Evolutionary conservation across 108 stramenopile genomes (phyloP), one percentile per base, ranked within the genome.

Genomic region (Nitzschia putrida): DNA sequence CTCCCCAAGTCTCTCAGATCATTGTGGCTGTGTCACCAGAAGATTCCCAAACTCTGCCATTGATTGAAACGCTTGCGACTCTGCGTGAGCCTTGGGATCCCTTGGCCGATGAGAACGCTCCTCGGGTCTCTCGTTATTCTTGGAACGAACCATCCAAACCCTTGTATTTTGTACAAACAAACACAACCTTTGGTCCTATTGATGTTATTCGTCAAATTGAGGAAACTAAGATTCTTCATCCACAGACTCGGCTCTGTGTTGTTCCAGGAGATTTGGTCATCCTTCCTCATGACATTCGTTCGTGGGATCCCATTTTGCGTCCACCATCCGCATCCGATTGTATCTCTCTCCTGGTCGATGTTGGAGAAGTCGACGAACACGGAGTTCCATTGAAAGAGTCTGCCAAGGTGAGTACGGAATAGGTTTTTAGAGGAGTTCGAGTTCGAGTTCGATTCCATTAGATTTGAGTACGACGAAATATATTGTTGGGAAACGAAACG

Each of bases 321-420:
- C 71, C 71, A 29, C 53, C 72, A 8, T 66, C 64, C 22, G 64
- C 56, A 12, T 59, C 83, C 21, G 85, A 80, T 9, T 87, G 85
- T 12, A 86, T 84, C 20, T 63, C 88, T 68, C 65, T 91, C 12
- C 61, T 94, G 7, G 72, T 87, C 0, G 89, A 94, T 79, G 88
- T 94, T 7, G 85, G 88, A 38, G 82, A 86, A 64, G 83, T 86
- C 61, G 93, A 94, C 65, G 89, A 88, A 51, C 73, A 90, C 38
- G 93, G 90, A 18, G 54, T 85, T 38, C 90, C 93, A 13, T 45
- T 94, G 42, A 91, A 88, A 61, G 90, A 91, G 64, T 85, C 83
- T 12, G 79, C 88, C 61, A 94, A 91, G 83, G 80, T 78, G 67
- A 71, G 76, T 18, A 5, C 3, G 1, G 14, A 18, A 18, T 49